Evolutionary conservation across 2,329 filamentous ascomycete species (phyloP).

Genomic region (Paraphoma chrysanthemicola): DNA sequence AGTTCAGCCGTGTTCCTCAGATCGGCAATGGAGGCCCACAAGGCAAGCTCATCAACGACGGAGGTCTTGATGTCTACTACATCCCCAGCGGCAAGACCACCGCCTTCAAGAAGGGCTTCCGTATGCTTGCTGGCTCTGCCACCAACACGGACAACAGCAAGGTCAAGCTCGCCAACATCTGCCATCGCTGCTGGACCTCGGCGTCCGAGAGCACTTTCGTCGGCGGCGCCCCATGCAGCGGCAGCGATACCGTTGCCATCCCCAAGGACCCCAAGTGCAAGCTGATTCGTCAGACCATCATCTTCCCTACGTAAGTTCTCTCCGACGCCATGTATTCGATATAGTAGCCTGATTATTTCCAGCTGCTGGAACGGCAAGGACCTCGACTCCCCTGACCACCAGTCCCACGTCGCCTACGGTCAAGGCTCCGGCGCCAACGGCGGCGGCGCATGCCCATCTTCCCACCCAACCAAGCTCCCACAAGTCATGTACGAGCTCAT

Average conservation of each 20-base stretch:
- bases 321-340: too few relatives aligned
- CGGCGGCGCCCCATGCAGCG: constrained; percentile 59
- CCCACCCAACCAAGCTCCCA: constrained; percentile 42
- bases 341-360: too few relatives aligned
- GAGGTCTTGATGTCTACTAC: constrained; percentile 45
- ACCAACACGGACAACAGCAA: constrained; percentile 40
- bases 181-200: constrained; percentile 50
- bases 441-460: constrained; percentile 56
- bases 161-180: constrained; percentile 38
- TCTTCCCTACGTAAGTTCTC: constrained; percentile 49
- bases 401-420: constrained; percentile 56
- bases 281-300: constrained; percentile 62
- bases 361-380: constrained; percentile 40
- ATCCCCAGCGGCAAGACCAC: constrained; percentile 42
- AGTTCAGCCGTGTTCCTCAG: constrained; percentile 1
- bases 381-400: constrained; percentile 42
- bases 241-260: constrained; percentile 59
- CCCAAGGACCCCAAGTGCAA: constrained; percentile 56
- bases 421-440: constrained; percentile 54
- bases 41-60: constrained; percentile 43
- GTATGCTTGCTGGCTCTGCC: constrained; percentile 41
- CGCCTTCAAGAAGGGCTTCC: constrained; percentile 47
- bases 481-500: constrained; percentile 47
- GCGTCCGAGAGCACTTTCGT: constrained; percentile 56
- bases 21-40: constrained; percentile 44